These are phyloP conservation scores for Penicillium flavigenum DNA, from an alignment of 495 filamentous ascomycete species.

Conservation along the genomic window DNA sequence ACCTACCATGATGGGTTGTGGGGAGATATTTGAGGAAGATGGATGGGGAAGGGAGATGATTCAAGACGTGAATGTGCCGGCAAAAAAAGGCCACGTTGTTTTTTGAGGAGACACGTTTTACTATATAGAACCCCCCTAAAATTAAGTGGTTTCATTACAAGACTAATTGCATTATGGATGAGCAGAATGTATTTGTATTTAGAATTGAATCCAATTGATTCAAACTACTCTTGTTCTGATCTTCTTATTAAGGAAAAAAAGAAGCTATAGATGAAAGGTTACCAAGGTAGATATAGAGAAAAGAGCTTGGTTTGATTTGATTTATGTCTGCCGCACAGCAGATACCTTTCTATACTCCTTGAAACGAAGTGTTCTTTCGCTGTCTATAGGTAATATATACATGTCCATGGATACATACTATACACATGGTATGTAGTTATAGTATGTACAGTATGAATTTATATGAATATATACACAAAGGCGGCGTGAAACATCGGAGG, in stretches of 20 bases:
- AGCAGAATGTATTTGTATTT: background rate
- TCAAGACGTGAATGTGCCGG: constrained; percentile 8
- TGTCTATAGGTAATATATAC: background rate
- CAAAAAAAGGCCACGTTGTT: constrained; percentile 18
- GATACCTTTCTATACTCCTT: background rate
- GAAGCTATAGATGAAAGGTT: background rate
- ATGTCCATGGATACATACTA: background rate
- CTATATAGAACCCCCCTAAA: background rate
- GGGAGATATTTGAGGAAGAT: background rate
- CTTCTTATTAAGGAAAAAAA: background rate
- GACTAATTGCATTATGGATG: background rate
- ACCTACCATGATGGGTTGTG: constrained; percentile 7
- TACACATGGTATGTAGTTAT: too few relatives aligned
- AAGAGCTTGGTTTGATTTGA: background rate
- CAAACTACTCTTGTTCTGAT: background rate
- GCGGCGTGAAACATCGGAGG: constrained; percentile 1
- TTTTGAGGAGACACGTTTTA: background rate
- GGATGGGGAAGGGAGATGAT: background rate
- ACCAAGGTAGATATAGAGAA: background rate
- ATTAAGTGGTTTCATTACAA: background rate
- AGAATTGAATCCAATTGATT: background rate
- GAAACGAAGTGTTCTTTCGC: background rate
- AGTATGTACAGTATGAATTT: too few relatives aligned
- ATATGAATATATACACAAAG: background rate
- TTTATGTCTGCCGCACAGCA: background rate